Evolutionary conservation across 768 basidiomycete genomes (phyloP), one percentile per base, ranked within the genome.

Genomic region (Lactarius akahatsu): DNA sequence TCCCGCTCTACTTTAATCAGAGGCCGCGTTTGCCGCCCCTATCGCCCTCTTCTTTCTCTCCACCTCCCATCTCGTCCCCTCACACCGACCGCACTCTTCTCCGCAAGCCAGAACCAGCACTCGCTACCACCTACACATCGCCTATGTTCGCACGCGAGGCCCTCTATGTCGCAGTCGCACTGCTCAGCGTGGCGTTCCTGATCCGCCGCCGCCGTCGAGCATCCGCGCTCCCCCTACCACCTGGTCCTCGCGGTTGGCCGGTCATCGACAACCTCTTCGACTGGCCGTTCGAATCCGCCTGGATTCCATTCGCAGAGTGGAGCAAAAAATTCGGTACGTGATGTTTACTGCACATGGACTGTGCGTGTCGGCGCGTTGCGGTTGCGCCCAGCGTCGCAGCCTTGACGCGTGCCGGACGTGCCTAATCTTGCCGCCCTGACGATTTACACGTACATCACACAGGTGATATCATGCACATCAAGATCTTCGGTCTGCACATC

Each of bases 401-500:
- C 3, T 23, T 26, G 50, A 15, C 26, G 50, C 50, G 4, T 52
- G 50, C 50, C 23, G 11, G 47, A 50, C 47, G 47, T 47, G 45
- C n/a, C 11, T 2, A 2, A 8, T 1, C 7, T 30, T 28, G 13
- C 34, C 3, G 13, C 18, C 41, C 30, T 30, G 26, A 40, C 34
- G 23, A 36, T 45, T 59, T 38, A 32, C 52, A 23, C 34, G 32
- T 30, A 34, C 47, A 15, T 40, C 38, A 26, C 9, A 23, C 57
- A 69, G 68, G 68, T 56, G 68, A 69, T 34, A 62, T 69, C 15
- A 63, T 69, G 41, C 64, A 69, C 45, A 4, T 69, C 55, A 63
- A 68, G 61, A 61, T 69, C 62, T 64, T 69, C 69, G 69, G 69
- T 20, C 20, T 68, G 62, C 59, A 69, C 69, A 69, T 69, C 66